phyloP scores from a whole-genome alignment of 208 protist genomes.

The Leishmania turanica region DNA sequence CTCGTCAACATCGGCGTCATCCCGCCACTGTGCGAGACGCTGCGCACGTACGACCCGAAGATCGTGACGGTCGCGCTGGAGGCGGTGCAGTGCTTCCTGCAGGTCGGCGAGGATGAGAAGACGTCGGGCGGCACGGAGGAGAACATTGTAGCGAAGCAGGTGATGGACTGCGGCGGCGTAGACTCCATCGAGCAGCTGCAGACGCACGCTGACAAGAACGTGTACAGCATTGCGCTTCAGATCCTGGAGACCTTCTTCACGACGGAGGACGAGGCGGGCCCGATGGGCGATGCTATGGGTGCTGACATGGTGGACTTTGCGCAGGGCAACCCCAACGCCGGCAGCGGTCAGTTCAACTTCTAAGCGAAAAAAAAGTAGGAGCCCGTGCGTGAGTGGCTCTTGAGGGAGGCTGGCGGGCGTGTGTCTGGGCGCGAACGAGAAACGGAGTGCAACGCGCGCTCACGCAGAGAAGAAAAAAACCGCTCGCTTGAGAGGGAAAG shows the following conservation, averaged over 20 bases:
- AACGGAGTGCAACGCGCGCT: background rate
- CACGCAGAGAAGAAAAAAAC: background rate
- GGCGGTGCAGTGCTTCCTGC: slow-evolving; percentile 96
- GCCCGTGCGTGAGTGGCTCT: background rate
- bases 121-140: slow-evolving; percentile 31
- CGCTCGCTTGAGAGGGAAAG: background rate
- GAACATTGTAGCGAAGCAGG: slow-evolving; percentile 73
- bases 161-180: slow-evolving; percentile 95
- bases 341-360: slow-evolving; percentile 38
- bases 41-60: slow-evolving; percentile 87
- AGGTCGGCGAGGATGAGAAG: slow-evolving; percentile 65
- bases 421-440: background rate
- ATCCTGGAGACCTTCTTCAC: slow-evolving; percentile 95
- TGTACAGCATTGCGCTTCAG: slow-evolving; percentile 94
- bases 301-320: slow-evolving; percentile 26
- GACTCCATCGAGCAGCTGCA: slow-evolving; percentile 96
- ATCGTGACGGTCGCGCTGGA: slow-evolving; percentile 96
- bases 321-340: slow-evolving; percentile 19
- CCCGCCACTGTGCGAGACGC: slow-evolving; percentile 92
- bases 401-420: background rate
- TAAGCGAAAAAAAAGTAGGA: slow-evolving; percentile 5
- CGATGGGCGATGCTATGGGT: slow-evolving; percentile 13
- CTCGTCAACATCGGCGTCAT: slow-evolving; percentile 92
- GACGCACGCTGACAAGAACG: slow-evolving; percentile 91
- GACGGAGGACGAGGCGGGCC: slow-evolving; percentile 44